Conservation (phyloP, 1,284 basidiomycete species). For the Chondrostereum purpureum region DNA sequence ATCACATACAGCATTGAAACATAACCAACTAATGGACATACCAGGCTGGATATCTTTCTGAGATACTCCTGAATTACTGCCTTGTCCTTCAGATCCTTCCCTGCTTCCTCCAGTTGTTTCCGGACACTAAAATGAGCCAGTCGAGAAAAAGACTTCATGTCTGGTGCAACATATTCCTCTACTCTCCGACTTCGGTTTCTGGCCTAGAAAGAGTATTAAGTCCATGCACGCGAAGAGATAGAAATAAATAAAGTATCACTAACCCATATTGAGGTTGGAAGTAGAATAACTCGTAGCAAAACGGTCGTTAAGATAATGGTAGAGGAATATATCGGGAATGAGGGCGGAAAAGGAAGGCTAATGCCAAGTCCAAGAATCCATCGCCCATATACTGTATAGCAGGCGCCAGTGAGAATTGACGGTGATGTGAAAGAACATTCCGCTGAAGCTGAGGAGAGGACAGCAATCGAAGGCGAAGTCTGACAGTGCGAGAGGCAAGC, state of each 20-base stretch:
- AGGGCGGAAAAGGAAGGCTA: conserved; percentile 64
- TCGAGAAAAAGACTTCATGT: conserved; percentile 24
- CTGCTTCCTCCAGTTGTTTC: neutral
- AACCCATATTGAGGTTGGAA: conserved; percentile 82
- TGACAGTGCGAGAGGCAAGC: neutral
- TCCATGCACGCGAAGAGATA: neutral
- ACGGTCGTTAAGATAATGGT: conserved; percentile 76
- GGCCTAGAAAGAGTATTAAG: conserved; percentile 28
- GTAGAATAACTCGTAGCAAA: conserved; percentile 55
- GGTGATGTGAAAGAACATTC: conserved; percentile 2
- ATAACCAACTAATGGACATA: neutral
- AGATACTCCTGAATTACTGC: neutral
- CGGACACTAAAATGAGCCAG: neutral
- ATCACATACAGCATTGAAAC: too few species aligned
- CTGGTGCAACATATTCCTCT: conserved; percentile 48
- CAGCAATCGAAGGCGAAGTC: neutral
- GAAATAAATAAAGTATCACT: conserved; percentile 23
- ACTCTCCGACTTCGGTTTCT: conserved; percentile 45
- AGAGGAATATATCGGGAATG: conserved; percentile 64
- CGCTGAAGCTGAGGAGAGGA: neutral
- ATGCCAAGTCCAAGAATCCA: conserved; percentile 56
- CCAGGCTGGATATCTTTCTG: neutral
- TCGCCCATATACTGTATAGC: conserved; percentile 10
- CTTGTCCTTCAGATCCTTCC: neutral
- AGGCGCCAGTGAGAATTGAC: conserved; percentile 6